These are phyloP conservation scores for Chalaropsis ovoidea DNA, from an alignment of 2,329 filamentous ascomycete species.

Conservation along the genomic window DNA sequence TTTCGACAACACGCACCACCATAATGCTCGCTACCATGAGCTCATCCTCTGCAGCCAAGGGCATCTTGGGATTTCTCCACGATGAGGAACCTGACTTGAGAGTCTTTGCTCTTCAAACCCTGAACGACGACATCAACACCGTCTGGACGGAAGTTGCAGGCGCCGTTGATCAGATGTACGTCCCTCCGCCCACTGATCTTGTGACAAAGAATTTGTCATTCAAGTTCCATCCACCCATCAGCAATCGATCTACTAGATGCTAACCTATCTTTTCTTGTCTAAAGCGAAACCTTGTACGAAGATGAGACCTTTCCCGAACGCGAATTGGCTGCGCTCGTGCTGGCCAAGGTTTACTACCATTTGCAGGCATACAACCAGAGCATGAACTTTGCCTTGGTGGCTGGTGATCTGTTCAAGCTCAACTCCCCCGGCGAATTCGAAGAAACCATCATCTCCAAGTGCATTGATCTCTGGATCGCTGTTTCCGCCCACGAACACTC, in stretches of 20 bases:
- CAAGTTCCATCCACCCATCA: conserved; percentile 10
- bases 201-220: neutral
- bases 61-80: conserved; percentile 86
- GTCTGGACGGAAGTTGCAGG: conserved; percentile 96
- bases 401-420: conserved; percentile 89
- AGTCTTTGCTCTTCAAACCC: conserved; percentile 85
- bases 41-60: conserved; percentile 84
- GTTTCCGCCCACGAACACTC: conserved; percentile 46
- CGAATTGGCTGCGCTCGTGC: conserved; percentile 84
- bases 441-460: conserved; percentile 97
- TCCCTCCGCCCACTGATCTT: conserved; percentile 16
- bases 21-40: conserved; percentile 87
- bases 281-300: conserved; percentile 91
- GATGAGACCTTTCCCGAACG: conserved; percentile 90
- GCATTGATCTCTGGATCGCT: conserved; percentile 93
- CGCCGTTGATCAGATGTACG: conserved; percentile 83
- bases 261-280: conserved; percentile 23
- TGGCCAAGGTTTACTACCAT: conserved; percentile 98
- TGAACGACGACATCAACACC: conserved; percentile 93
- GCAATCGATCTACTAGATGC: neutral
- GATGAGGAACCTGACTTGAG: conserved; percentile 91
- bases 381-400: conserved; percentile 93
- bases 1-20: conserved; percentile 18
- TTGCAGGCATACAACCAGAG: conserved; percentile 98
- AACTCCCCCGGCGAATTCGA: conserved; percentile 90